Percentiles rank a stretch among this genome's conserved stretches.
phyloP scores from a whole-genome alignment of 306 rosid species.

The Lagenaria siceraria region DNA sequence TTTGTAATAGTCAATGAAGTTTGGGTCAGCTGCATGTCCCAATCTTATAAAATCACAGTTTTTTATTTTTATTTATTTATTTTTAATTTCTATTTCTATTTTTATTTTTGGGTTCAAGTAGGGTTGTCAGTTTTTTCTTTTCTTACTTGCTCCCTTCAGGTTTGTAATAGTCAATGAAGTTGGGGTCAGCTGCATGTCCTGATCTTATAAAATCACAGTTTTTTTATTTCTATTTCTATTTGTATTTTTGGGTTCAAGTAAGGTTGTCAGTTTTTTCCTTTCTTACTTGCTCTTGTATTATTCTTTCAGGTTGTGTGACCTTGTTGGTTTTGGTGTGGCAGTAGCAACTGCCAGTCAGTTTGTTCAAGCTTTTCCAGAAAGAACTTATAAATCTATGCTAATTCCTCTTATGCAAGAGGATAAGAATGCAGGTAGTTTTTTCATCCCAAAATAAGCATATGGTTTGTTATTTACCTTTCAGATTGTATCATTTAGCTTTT shows the following conservation, averaged over 20 bases:
- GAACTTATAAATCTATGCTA: constrained; percentile 75
- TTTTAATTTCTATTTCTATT: too few species aligned
- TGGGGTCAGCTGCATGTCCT: constrained; percentile 9
- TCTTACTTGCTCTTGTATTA: neutral
- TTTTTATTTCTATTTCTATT: too few species aligned
- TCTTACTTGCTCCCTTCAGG: too few species aligned
- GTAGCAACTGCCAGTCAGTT: constrained; percentile 59
- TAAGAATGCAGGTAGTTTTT: constrained; percentile 59
- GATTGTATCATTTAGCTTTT: too few species aligned
- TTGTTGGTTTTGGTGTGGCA: constrained; percentile 91
- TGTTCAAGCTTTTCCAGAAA: constrained; percentile 51
- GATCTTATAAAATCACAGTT: neutral
- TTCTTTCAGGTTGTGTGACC: constrained; percentile 62
- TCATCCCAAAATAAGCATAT: neutral
- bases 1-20: constrained; percentile 14
- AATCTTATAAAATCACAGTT: neutral
- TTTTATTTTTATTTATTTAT: too few species aligned
- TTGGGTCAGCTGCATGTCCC: constrained; percentile 9
- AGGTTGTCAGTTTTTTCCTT: neutral
- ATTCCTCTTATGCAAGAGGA: constrained; percentile 79
- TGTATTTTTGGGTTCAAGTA: too few species aligned
- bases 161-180: constrained; percentile 15
- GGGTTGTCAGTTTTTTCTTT: too few species aligned
- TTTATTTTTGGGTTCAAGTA: too few species aligned
- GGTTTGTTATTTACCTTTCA: too few species aligned